Conservation (phyloP, 768 basidiomycete species). For the Naganishia kalamii region DNA sequence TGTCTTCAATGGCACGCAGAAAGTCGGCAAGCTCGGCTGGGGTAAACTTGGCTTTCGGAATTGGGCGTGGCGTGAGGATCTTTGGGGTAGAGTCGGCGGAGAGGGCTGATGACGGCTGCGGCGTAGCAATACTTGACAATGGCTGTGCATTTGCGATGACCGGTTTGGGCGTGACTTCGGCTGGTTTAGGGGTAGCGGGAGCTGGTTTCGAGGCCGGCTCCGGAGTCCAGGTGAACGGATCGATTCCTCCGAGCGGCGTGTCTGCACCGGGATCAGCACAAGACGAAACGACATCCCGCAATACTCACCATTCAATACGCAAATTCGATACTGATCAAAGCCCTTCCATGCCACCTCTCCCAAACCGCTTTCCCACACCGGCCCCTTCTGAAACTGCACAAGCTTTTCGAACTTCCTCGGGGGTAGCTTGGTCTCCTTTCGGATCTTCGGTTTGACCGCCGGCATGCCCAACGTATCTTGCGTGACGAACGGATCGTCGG, state of each 20-base stretch:
- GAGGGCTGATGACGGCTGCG: not conserved
- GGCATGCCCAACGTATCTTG: constrained; percentile 44
- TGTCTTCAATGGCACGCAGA: constrained; percentile 35
- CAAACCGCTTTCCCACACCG: constrained; percentile 67
- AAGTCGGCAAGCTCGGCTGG: constrained; percentile 34
- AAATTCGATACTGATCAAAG: constrained; percentile 68
- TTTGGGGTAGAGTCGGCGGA: constrained; percentile 1
- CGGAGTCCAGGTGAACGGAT: constrained; percentile 44
- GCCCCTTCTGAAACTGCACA: constrained; percentile 73
- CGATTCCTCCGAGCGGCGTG: constrained; percentile 33
- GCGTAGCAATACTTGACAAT: not conserved
- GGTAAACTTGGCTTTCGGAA: constrained; percentile 38
- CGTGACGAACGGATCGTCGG: constrained; percentile 52
- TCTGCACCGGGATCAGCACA: constrained; percentile 24
- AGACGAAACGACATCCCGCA: not conserved
- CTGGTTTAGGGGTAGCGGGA: not conserved
- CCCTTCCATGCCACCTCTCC: constrained; percentile 64
- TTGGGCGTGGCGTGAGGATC: not conserved
- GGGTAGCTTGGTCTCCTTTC: constrained; percentile 54
- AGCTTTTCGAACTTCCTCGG: constrained; percentile 45
- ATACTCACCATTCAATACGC: constrained; percentile 71
- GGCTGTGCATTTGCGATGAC: not conserved
- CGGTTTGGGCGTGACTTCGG: not conserved
- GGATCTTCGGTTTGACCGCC: constrained; percentile 50
- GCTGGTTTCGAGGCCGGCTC: too few relatives aligned